A percentile compares a stretch with the other conserved stretches of the same genome.
phyloP scores from a whole-genome alignment of 352 stramenopile species.

The Blastocystis hominis region DNA sequence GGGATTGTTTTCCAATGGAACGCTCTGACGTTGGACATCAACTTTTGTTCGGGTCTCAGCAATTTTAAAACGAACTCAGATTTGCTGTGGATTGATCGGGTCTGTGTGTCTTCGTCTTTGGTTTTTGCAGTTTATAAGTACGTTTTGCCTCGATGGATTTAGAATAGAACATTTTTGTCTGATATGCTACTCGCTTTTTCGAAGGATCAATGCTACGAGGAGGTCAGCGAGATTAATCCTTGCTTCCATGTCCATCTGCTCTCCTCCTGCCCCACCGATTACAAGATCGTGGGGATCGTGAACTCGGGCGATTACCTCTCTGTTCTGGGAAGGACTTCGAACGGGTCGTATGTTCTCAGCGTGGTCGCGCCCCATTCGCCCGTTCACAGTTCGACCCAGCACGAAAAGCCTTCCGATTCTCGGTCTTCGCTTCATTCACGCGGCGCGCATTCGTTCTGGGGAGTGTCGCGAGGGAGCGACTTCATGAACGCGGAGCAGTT shows the following conservation, averaged over 20 bases:
- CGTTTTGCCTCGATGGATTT: not conserved
- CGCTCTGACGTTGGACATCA: not conserved
- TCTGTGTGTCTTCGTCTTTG: not conserved
- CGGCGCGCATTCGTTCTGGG: not conserved
- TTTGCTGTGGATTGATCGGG: not conserved
- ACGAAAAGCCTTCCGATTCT: not conserved
- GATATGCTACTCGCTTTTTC: not conserved
- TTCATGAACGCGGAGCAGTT: conserved; percentile 43
- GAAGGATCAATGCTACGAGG: not conserved
- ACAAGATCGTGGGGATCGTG: not conserved
- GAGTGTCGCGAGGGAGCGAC: not conserved
- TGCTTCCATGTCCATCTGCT: not conserved
- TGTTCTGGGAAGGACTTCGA: not conserved
- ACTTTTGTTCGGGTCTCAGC: not conserved
- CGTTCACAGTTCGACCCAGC: not conserved
- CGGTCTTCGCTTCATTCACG: not conserved
- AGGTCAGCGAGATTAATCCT: not conserved
- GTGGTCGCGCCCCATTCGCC: not conserved
- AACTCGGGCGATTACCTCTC: not conserved
- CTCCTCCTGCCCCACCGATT: not conserved
- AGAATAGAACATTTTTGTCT: not conserved
- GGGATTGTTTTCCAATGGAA: not conserved
- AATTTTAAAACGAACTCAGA: not conserved
- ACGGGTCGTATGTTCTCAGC: not conserved
- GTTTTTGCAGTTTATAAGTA: not conserved